phyloP scores from a whole-genome alignment of 2,329 filamentous ascomycete species.

The Fusarium palustre region DNA sequence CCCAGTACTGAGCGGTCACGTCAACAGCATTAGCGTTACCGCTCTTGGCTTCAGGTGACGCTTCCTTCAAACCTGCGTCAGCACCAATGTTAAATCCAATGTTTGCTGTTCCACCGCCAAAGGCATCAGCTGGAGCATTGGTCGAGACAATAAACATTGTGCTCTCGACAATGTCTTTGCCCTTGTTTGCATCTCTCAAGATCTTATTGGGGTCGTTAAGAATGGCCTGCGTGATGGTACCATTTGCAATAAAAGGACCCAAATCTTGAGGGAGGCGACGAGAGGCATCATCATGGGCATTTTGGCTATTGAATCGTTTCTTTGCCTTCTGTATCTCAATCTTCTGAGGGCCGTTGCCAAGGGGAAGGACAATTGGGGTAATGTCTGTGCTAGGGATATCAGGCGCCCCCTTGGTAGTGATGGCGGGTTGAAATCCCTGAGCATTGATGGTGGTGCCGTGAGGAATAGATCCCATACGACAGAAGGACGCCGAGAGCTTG shows the following conservation, averaged over 20 bases:
- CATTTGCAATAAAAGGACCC: not conserved
- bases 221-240: not conserved
- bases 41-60: too few relatives aligned
- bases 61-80: not conserved
- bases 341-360: too few relatives aligned
- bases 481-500: not conserved
- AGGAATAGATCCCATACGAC: conserved; percentile 3
- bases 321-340: too few relatives aligned
- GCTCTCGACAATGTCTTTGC: not conserved
- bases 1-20: conserved; percentile 2
- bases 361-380: not conserved
- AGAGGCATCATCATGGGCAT: not conserved
- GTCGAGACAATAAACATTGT: conserved; percentile 4
- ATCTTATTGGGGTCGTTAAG: not conserved
- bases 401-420: not conserved
- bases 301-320: not conserved
- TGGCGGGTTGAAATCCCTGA: not conserved
- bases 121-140: not conserved
- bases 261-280: not conserved
- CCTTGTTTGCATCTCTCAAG: not conserved
- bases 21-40: not conserved
- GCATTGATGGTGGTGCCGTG: conserved; percentile 1
- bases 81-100: conserved; percentile 1
- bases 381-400: not conserved
- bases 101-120: not conserved